Evolutionary conservation across 768 basidiomycete genomes (phyloP).

Genomic region (Trichaptum fuscoviolaceum): DNA sequence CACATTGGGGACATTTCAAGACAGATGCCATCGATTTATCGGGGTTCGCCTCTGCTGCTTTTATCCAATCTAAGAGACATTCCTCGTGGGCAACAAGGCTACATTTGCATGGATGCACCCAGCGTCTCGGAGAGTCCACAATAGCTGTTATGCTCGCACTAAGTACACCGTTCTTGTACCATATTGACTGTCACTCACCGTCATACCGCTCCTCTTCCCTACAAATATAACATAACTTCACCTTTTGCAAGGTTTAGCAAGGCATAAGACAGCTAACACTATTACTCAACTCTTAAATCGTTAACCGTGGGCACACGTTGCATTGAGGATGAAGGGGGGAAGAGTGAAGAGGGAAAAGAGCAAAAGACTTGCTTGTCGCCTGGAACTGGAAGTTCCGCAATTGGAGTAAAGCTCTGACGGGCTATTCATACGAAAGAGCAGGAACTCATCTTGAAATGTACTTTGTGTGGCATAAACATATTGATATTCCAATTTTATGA

Average conservation of each 20-base stretch:
- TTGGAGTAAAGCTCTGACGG: too few relatives aligned
- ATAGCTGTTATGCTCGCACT: slow-evolving; percentile 25
- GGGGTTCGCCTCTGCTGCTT: slow-evolving; percentile 54
- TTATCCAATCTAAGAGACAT: slow-evolving; percentile 78
- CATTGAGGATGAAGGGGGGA: background rate
- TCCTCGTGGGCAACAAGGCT: slow-evolving; percentile 77
- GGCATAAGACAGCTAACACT: background rate
- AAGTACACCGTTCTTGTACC: background rate
- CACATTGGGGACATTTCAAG: slow-evolving; percentile 77
- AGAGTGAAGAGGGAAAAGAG: background rate
- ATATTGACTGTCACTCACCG: slow-evolving; percentile 19
- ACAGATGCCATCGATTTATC: slow-evolving; percentile 52
- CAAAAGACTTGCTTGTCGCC: too few relatives aligned
- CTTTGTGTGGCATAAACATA: too few relatives aligned
- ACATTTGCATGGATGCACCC: slow-evolving; percentile 80
- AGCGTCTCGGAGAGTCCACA: slow-evolving; percentile 46
- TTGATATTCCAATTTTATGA: too few relatives aligned
- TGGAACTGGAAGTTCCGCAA: too few relatives aligned
- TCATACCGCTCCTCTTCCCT: slow-evolving; percentile 63
- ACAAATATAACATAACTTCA: slow-evolving; percentile 80
- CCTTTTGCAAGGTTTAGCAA: slow-evolving; percentile 23
- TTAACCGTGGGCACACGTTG: background rate
- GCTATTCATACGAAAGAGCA: too few relatives aligned
- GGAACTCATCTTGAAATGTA: too few relatives aligned
- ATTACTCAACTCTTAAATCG: background rate